Percentiles rank a stretch among this genome's conserved stretches.
Conservation (phyloP, 2,329 filamentous ascomycete species). For the Ceratocystis alfenasii region DNA sequence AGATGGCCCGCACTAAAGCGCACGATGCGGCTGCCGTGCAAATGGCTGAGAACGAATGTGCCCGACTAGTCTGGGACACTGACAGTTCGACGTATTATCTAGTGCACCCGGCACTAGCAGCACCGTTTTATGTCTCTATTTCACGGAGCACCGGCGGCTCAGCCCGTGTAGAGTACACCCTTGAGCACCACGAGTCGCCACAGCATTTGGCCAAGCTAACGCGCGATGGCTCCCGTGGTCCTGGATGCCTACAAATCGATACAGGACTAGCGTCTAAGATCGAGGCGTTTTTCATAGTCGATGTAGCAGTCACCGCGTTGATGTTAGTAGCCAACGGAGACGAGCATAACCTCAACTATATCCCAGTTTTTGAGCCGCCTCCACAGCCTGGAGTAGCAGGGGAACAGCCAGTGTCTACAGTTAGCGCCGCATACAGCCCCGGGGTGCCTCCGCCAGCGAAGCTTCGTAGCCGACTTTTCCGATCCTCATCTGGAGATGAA, state of each 20-base stretch:
- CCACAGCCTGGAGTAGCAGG: slow-evolving; percentile 29
- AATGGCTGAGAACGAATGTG: slow-evolving; percentile 57
- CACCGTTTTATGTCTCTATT: slow-evolving; percentile 50
- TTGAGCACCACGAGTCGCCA: slow-evolving; percentile 52
- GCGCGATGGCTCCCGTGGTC: slow-evolving; percentile 37
- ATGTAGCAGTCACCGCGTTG: slow-evolving; percentile 49
- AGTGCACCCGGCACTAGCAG: slow-evolving; percentile 51
- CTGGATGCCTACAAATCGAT: slow-evolving; percentile 51
- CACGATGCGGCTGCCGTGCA: slow-evolving; percentile 40
- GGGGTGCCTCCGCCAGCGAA: slow-evolving; percentile 12
- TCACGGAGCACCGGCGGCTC: slow-evolving; percentile 38
- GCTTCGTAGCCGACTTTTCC: slow-evolving; percentile 7
- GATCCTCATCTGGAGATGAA: not conserved
- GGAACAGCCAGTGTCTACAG: slow-evolving; percentile 23
- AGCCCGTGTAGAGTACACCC: slow-evolving; percentile 50
- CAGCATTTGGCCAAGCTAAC: slow-evolving; percentile 49
- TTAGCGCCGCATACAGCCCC: not conserved
- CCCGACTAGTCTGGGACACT: slow-evolving; percentile 58
- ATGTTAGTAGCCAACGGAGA: slow-evolving; percentile 48
- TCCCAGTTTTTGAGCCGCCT: slow-evolving; percentile 37
- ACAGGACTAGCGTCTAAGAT: slow-evolving; percentile 48
- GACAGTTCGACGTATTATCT: slow-evolving; percentile 48
- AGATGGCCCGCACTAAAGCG: slow-evolving; percentile 48
- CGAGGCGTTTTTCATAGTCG: slow-evolving; percentile 49
- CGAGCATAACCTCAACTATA: slow-evolving; percentile 34